phyloP scores from a whole-genome alignment of 148 eudicot genomes.

The Vaccinium corymbosum region DNA sequence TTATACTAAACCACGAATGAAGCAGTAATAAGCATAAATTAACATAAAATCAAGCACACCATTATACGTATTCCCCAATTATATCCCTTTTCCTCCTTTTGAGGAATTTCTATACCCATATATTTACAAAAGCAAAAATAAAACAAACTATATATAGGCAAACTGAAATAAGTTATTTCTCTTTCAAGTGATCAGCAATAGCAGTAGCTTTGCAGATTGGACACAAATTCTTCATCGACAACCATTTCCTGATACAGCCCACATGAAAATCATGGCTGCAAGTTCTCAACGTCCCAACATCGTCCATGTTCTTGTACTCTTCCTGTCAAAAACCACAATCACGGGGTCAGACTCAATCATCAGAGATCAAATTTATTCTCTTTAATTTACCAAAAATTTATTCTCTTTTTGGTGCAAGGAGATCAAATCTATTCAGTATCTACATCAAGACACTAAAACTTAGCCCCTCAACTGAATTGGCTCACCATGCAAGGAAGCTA shows the following conservation, averaged over 20 bases:
- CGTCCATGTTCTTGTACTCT: constrained; percentile 70
- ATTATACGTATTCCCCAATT: not conserved
- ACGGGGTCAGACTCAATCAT: not conserved
- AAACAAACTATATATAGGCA: constrained; percentile 8
- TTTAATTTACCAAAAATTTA: not conserved
- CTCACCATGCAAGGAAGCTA: not conserved
- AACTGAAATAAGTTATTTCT: constrained; percentile 24
- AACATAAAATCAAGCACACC: not conserved
- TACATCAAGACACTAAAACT: not conserved
- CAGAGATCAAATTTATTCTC: not conserved
- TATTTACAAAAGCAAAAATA: constrained; percentile 45
- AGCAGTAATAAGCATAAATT: not conserved
- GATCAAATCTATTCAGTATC: not conserved
- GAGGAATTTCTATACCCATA: constrained; percentile 38
- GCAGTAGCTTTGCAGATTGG: constrained; percentile 84
- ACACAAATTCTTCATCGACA: constrained; percentile 69
- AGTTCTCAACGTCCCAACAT: constrained; percentile 55
- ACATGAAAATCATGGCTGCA: constrained; percentile 84
- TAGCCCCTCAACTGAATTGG: not conserved
- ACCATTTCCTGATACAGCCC: constrained; percentile 72
- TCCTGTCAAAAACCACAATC: constrained; percentile 40
- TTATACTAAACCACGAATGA: no score
- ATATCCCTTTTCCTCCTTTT: constrained; percentile 19
- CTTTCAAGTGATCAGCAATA: constrained; percentile 43
- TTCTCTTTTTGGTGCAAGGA: not conserved